These are phyloP conservation scores for Lentinula aciculospora DNA, from an alignment of 768 basidiomycete species.

Conservation along the genomic window DNA sequence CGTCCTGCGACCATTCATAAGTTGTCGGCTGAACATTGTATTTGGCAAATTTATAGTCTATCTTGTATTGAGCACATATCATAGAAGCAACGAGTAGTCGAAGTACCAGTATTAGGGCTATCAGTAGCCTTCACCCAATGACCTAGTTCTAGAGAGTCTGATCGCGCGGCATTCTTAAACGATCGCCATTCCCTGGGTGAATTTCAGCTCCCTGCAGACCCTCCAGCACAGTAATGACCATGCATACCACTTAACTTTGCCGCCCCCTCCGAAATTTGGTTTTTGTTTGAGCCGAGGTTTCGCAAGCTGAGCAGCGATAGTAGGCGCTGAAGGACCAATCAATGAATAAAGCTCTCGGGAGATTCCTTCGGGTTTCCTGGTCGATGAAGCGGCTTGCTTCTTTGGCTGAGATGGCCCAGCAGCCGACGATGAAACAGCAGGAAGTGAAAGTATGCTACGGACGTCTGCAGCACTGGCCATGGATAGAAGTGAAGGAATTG, in stretches of 20 bases:
- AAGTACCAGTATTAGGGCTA: constrained; percentile 51
- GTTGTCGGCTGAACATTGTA: constrained; percentile 68
- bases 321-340: constrained; percentile 90
- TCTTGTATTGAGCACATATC: not conserved
- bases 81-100: not conserved
- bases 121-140: constrained; percentile 79
- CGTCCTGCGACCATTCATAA: constrained; percentile 78
- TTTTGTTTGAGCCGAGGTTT: constrained; percentile 87
- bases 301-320: constrained; percentile 71
- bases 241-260: constrained; percentile 66
- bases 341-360: constrained; percentile 90
- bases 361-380: constrained; percentile 83
- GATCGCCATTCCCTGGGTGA: constrained; percentile 63
- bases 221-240: constrained; percentile 5
- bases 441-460: constrained; percentile 75
- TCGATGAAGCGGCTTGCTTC: constrained; percentile 32
- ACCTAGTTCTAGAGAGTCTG: constrained; percentile 59
- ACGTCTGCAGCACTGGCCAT: constrained; percentile 69
- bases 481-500: not conserved
- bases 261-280: constrained; percentile 61
- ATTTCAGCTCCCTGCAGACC: not conserved
- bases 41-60: constrained; percentile 78
- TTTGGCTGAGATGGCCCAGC: constrained; percentile 42
- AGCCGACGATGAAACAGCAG: constrained; percentile 30
- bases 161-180: constrained; percentile 70